Conservation (phyloP, 2,329 filamentous ascomycete genomes). For the Verticillium isaacii region DNA sequence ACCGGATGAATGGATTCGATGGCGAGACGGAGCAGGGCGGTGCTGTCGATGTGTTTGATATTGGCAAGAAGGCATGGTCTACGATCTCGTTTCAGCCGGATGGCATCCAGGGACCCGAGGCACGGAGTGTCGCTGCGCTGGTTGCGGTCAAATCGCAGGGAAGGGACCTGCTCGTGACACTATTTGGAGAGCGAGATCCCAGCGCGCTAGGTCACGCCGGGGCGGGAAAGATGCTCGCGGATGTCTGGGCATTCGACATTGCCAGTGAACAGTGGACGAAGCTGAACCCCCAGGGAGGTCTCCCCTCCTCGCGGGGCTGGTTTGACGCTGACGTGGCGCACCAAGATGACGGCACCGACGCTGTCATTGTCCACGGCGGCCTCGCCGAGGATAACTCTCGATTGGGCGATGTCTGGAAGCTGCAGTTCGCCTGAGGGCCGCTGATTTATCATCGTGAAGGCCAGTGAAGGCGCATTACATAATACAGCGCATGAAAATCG, state of each 20-base stretch:
- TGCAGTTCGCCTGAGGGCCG: slow-evolving; percentile 11
- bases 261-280: slow-evolving; percentile 20
- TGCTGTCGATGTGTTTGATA: slow-evolving; percentile 41
- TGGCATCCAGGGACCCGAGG: slow-evolving; percentile 20
- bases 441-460: background rate
- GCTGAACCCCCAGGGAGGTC: slow-evolving; percentile 14
- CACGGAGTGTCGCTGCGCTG: slow-evolving; percentile 25
- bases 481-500: background rate
- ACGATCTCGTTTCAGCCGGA: slow-evolving; percentile 19
- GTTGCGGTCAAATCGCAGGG: slow-evolving; percentile 15
- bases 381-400: slow-evolving; percentile 29
- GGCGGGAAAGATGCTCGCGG: slow-evolving; percentile 32
- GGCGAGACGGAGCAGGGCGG: slow-evolving; percentile 56
- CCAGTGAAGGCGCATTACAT: background rate
- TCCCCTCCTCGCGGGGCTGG: slow-evolving; percentile 30
- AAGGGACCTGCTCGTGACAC: slow-evolving; percentile 24
- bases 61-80: slow-evolving; percentile 17
- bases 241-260: slow-evolving; percentile 36
- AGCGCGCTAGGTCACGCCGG: slow-evolving; percentile 31
- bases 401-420: slow-evolving; percentile 32
- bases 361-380: slow-evolving; percentile 32
- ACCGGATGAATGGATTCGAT: slow-evolving; percentile 61
- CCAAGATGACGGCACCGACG: slow-evolving; percentile 7
- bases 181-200: slow-evolving; percentile 34
- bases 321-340: slow-evolving; percentile 29